phyloP scores from a whole-genome alignment of 805 yeast species.

The Sugiyamaella americana region DNA sequence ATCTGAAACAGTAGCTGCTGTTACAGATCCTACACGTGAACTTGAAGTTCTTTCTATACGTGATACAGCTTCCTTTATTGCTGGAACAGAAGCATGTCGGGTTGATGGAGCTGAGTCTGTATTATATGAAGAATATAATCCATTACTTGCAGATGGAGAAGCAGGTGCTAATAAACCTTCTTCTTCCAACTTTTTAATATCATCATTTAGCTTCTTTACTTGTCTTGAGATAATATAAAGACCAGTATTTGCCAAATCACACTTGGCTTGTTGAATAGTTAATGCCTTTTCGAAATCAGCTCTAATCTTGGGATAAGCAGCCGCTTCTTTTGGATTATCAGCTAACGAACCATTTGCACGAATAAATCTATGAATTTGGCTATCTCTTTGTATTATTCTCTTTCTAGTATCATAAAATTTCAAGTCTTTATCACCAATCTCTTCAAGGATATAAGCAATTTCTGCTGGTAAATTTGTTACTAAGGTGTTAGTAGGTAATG shows the following conservation, averaged over 20 bases:
- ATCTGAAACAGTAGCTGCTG: slow-evolving; percentile 1
- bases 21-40: slow-evolving; percentile 1
- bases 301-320: slow-evolving; percentile 55
- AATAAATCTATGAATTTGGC: slow-evolving; percentile 75
- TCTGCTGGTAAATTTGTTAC: slow-evolving; percentile 85
- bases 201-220: slow-evolving; percentile 63
- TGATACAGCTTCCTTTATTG: not conserved
- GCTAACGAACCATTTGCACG: slow-evolving; percentile 75
- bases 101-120: slow-evolving; percentile 8
- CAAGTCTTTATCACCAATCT: slow-evolving; percentile 63
- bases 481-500: slow-evolving; percentile 3
- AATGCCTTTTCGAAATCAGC: slow-evolving; percentile 59
- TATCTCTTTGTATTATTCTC: slow-evolving; percentile 63
- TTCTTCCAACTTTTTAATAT: slow-evolving; percentile 64
- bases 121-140: slow-evolving; percentile 2
- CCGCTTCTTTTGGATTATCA: slow-evolving; percentile 76
- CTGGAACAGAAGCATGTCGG: slow-evolving; percentile 10
- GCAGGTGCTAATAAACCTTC: slow-evolving; percentile 66
- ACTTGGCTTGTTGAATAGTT: slow-evolving; percentile 69
- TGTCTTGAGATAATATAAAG: slow-evolving; percentile 72
- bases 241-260: slow-evolving; percentile 75
- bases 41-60: not conserved
- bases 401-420: slow-evolving; percentile 60
- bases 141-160: slow-evolving; percentile 12
- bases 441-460: slow-evolving; percentile 71